Evolutionary conservation across 768 basidiomycete genomes (phyloP).

Genomic region (Termitomyces sp.): DNA sequence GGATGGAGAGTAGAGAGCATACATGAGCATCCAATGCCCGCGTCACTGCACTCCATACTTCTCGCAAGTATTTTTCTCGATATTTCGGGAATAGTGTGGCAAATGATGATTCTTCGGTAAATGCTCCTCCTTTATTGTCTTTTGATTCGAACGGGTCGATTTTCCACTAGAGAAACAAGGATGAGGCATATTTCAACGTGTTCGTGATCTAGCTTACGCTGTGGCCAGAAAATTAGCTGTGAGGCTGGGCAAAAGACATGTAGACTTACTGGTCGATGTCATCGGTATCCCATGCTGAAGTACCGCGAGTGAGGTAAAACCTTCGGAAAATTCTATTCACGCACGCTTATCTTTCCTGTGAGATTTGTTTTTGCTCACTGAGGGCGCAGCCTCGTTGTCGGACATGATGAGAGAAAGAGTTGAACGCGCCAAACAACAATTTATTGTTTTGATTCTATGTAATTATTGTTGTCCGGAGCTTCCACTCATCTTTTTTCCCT

Average conservation of each 20-base stretch:
- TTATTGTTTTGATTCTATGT: conserved; percentile 11
- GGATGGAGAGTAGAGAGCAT: conserved; percentile 12
- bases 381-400: conserved; percentile 37
- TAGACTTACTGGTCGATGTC: conserved; percentile 92
- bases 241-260: background rate
- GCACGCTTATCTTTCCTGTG: conserved; percentile 94
- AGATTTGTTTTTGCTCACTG: conserved; percentile 79
- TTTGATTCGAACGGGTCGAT: conserved; percentile 70
- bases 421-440: conserved; percentile 4
- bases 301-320: conserved; percentile 11
- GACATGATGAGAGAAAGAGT: conserved; percentile 29
- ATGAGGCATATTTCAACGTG: background rate
- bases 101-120: conserved; percentile 96
- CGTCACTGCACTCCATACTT: conserved; percentile 92
- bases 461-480: conserved; percentile 4
- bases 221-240: conserved; percentile 7
- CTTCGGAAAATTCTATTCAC: conserved; percentile 21
- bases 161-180: conserved; percentile 64
- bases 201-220: conserved; percentile 38
- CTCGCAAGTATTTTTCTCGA: conserved; percentile 92
- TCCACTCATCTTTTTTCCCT: background rate
- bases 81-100: conserved; percentile 99
- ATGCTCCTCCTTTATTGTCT: conserved; percentile 80
- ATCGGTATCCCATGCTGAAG: conserved; percentile 95
- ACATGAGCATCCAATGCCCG: conserved; percentile 80